Base-by-base conservation (phyloP, 768 basidiomycete species). In the Macrocybe gigantea region DNA sequence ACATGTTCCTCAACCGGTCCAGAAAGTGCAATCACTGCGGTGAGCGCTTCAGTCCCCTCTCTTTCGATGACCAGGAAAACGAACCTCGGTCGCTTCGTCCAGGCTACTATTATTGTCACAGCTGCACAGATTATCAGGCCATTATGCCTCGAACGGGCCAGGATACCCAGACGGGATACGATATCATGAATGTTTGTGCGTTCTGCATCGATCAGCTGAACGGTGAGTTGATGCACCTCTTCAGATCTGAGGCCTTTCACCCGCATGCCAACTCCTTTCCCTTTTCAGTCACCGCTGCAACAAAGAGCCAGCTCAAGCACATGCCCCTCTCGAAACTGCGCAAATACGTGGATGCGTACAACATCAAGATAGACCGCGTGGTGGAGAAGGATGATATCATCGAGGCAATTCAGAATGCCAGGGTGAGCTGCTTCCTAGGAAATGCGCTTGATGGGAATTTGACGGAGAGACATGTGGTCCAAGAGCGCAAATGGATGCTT, bases 371-470 rank as follows among this genome's bases (percentile, higher is more conserved):
- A 12, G 76, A 72, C 48, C 74, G 77, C 41, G 78, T 81, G 1
- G 70, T 88, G 11, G 88, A 91, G 62, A 90, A 90, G 64, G 82
- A 86, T 44, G 88, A 90, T 59, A 66, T 90, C 39, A 79, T 90
- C 35, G 83, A 88, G 44, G 77, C 71, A 36, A 75, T 86, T 40
- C 39, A 88, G 59, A 58, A 56, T 9, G 71, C 70, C 10, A 71
- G 71, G 56, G 88, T 87, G 58, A 46, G 78, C 64, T 32, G 22
- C 1, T 1, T 36, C 22, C 22, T 1, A 22, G 22, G 1, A 22
- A 22, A 22, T 22, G 22, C 22, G 22, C 22, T 22, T 22, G 22
- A 22, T 22, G 22, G 22, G 22, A 22, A 22, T 22, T 22, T 22
- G 22, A 22, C 22, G 22, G 22, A 22, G 22, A n/a, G 31, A 39